Evolutionary conservation across 106 monocot genomes (phyloP), one percentile per base, ranked within the genome.

Genomic region (Acorus calamus): DNA sequence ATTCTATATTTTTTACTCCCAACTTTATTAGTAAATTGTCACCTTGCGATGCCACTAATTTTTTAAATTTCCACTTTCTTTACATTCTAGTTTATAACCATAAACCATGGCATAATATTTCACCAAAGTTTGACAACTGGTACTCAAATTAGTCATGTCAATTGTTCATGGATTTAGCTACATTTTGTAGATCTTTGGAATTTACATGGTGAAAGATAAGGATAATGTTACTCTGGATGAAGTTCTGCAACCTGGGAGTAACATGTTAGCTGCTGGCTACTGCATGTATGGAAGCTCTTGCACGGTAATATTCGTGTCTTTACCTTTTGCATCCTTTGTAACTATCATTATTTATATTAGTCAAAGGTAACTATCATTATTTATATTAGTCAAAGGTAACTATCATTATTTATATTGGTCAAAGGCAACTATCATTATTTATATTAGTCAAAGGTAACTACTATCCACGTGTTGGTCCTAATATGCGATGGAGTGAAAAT

Each of bases 261-360:
- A 82, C 59, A 96, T 96, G 96, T 13, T 96, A 52, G 96, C 96
- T 42, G 96, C 91, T 68, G 96, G 96, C 5, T 96, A 96, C 73
- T 96, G 96, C 79, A 96, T 96, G 96, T 96, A 96, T 69, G 96
- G 96, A 11, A 96, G 96, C 63, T 96, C 87, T 53, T 96, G 91
- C 75, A 85, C 78, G 79, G 96, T 96, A 88, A 80, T 52, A 12
- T 49, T 58, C 13, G 8, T 42, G 42, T 56, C 4, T 28, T 52
- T 28, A 28, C 28, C 7, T 54, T 53, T 66, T 66, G 41, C 14
- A 51, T 50, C 8, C 8, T 10, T 28, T 51, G 50, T 51, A n/a
- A n/a, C n/a, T n/a, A n/a, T n/a, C n/a, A n/a, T n/a, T n/a, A n/a
- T n/a, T n/a, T n/a, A n/a, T n/a, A n/a, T n/a, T n/a, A n/a, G n/a